Evolutionary conservation across 345 rosid genomes (phyloP).

Genomic region (Anacardium occidentale): DNA sequence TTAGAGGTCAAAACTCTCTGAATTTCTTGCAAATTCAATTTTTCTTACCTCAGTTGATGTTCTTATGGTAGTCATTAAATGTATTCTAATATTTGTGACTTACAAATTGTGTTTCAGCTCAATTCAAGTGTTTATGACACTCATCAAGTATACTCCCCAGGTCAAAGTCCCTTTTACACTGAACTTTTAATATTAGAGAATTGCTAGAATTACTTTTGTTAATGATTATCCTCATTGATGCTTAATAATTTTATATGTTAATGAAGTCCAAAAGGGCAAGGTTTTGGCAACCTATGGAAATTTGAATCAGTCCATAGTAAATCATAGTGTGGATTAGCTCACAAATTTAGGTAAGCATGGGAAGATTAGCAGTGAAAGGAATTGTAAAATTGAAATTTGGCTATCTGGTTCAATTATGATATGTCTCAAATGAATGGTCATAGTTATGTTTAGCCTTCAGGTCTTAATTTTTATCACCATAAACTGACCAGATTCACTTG

Average conservation of each 20-base stretch:
- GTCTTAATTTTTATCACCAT: neutral
- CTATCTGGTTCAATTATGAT: neutral
- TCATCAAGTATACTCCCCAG: conserved; percentile 87
- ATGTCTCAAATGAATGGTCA: neutral
- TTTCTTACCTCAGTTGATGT: neutral
- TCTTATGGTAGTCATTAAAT: neutral
- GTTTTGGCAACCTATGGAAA: too few species aligned
- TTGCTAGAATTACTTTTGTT: neutral
- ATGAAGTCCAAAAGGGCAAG: neutral
- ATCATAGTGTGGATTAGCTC: neutral
- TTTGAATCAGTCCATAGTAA: neutral
- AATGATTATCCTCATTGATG: neutral
- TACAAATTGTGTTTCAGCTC: conserved; percentile 50
- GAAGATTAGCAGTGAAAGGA: neutral
- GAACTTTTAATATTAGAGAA: neutral
- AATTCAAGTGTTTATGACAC: conserved; percentile 82
- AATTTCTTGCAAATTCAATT: neutral
- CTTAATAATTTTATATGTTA: conserved; percentile 2
- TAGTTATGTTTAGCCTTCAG: neutral
- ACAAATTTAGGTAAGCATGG: neutral
- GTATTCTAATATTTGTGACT: neutral
- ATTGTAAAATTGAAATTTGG: neutral
- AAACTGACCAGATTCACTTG: neutral
- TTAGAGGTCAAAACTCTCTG: neutral
- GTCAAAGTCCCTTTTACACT: conserved; percentile 36